Base-by-base conservation (phyloP, 108 stramenopile species). In the Aurantiochytrium sp. region DNA sequence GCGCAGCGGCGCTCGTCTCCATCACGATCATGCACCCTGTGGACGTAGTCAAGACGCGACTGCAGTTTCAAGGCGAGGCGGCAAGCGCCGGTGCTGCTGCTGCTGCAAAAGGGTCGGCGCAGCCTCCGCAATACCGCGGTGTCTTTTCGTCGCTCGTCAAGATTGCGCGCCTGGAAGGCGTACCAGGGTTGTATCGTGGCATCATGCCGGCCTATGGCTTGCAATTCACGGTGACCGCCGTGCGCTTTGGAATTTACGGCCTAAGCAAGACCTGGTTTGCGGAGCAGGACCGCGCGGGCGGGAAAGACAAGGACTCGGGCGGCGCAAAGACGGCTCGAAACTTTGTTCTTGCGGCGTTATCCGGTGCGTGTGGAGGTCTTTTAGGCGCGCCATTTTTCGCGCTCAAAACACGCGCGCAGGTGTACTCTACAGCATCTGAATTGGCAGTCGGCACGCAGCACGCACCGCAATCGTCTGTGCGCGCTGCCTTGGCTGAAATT, bases 1-100 rank as follows among this genome's bases (percentile, higher is more conserved):
- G 76, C 49, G 49, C 51, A 23, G 45, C 76, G 45, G 76, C 76
- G 76, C 76, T 83, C 49, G 76, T 53, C 43, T 43, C 76, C 49
- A 83, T 83, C 76, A 83, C 76, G 19, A 53, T 47, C 51, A 83
- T 83, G 76, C 76, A 83, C 76, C 76, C 76, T 18, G 76, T 83
- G 18, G 76, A 83, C 28, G 76, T 83, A 3, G 76, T 83, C 23
- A 83, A 83, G 51, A 83, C 76, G 51, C 76, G 76, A 0, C 76
- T 83, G 4, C 76, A 83, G 51, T 25, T 83, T 8, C 76, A 53
- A 45, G 76, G 76, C 45, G 76, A 83, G 4, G 64, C 35, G 21
- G 64, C 64, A 18, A 53, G 51, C 51, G 76, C 49, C 10, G 76
- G 18, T 2, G 3, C 43, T 4, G 4, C 51, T 43, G 25, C 55